phyloP scores from a whole-genome alignment of 2,329 filamentous ascomycete genomes.

The Colletotrichum gloeosporioides region DNA sequence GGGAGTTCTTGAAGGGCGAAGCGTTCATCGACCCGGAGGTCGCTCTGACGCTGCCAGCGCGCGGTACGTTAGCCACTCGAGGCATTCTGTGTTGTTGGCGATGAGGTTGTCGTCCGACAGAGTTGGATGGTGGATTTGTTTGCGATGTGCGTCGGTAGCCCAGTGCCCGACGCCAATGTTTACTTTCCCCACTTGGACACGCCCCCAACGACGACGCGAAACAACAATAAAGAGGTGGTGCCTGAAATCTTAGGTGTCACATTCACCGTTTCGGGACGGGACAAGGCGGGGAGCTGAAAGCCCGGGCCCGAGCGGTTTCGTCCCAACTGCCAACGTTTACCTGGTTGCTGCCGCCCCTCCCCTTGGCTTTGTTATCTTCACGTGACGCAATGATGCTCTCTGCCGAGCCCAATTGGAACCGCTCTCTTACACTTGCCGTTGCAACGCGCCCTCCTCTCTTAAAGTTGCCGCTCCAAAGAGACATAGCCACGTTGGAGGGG shows the following conservation, averaged over 20 bases:
- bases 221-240: constrained; percentile 6
- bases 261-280: not conserved
- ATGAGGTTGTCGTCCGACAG: constrained; percentile 23
- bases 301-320: not conserved
- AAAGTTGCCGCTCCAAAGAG: not conserved
- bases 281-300: not conserved
- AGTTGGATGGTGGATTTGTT: not conserved
- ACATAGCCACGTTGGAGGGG: constrained; percentile 8
- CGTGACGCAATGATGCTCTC: not conserved
- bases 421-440: constrained; percentile 20
- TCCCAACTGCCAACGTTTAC: not conserved
- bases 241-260: constrained; percentile 8
- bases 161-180: constrained; percentile 4
- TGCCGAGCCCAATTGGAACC: not conserved
- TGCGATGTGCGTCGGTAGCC: not conserved
- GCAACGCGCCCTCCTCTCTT: constrained; percentile 8
- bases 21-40: constrained; percentile 51
- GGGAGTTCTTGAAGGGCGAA: constrained; percentile 63
- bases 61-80: constrained; percentile 62
- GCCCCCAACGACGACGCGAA: constrained; percentile 15
- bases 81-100: constrained; percentile 49
- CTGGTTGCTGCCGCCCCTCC: not conserved
- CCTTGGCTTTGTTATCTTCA: not conserved
- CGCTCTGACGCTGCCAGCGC: constrained; percentile 51
- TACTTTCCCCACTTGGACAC: constrained; percentile 21